Conservation (phyloP, 2,329 filamentous ascomycete species). For the Coniella lustricola region DNA sequence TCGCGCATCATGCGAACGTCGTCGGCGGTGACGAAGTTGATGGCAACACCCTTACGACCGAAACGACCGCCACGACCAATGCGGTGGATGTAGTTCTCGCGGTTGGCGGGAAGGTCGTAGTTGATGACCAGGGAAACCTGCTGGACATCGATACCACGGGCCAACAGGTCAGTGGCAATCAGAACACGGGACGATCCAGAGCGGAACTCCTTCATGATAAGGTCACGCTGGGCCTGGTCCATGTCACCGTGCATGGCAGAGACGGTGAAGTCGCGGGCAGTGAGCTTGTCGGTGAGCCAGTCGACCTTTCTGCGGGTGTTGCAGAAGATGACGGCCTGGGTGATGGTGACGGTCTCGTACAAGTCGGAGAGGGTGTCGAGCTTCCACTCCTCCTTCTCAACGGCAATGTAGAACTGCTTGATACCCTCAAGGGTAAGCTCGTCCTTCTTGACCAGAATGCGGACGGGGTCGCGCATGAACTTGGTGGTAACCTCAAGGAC, state of each 20-base stretch:
- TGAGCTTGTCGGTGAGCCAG: constrained; percentile 99
- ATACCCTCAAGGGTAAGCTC: constrained; percentile 94
- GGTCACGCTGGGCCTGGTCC: constrained; percentile 96
- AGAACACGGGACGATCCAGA: constrained; percentile 93
- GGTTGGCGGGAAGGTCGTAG: constrained; percentile 95
- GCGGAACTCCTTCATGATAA: constrained; percentile 98
- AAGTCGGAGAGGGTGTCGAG: constrained; percentile 98
- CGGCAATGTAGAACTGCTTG: constrained; percentile 98
- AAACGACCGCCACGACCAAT: constrained; percentile 95
- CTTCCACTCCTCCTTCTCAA: constrained; percentile 99
- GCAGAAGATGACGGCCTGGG: constrained; percentile 98
- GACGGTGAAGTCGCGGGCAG: constrained; percentile 96
- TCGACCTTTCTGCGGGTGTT: constrained; percentile 99
- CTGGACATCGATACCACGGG: constrained; percentile 96
- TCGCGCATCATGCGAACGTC: constrained; percentile 96
- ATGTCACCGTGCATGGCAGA: constrained; percentile 99
- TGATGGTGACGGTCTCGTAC: constrained; percentile 97
- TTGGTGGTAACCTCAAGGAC: constrained; percentile 99
- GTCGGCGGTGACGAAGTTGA: constrained; percentile 98
- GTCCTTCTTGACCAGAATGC: constrained; percentile 96
- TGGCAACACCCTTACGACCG: constrained; percentile 95
- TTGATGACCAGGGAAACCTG: constrained; percentile 98
- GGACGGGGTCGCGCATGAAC: constrained; percentile 98
- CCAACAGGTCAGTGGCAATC: constrained; percentile 97
- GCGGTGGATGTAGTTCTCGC: constrained; percentile 99